These are phyloP conservation scores for Aspergillus fructus DNA, from an alignment of 2,329 filamentous ascomycete genomes.

Conservation along the genomic window DNA sequence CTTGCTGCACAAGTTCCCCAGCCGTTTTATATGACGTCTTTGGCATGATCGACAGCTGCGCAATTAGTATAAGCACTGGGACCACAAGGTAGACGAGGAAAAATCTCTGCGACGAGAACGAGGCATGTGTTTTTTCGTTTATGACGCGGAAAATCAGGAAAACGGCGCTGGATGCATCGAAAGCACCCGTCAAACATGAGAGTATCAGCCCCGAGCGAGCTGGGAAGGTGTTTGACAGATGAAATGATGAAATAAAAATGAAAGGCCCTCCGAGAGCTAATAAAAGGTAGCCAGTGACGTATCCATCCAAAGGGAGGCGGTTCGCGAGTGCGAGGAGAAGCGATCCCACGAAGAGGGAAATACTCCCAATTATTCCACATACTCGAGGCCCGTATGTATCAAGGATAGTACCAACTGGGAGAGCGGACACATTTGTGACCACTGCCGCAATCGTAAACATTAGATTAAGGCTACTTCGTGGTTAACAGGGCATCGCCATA, in stretches of 20 bases:
- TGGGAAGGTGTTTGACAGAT: conserved; percentile 81
- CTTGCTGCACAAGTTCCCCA: conserved; percentile 75
- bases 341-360: conserved; percentile 69
- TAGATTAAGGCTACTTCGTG: conserved; percentile 64
- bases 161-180: conserved; percentile 77
- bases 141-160: conserved; percentile 73
- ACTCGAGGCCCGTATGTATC: conserved; percentile 78
- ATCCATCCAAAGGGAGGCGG: conserved; percentile 69
- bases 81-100: conserved; percentile 72
- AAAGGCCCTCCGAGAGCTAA: conserved; percentile 78
- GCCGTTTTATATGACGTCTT: conserved; percentile 78
- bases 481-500: not conserved
- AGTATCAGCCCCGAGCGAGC: conserved; percentile 74
- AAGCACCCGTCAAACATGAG: conserved; percentile 75
- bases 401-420: conserved; percentile 81
- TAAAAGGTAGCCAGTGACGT: conserved; percentile 71
- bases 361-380: conserved; percentile 68
- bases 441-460: conserved; percentile 93
- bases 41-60: conserved; percentile 72
- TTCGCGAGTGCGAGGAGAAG: conserved; percentile 69
- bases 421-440: conserved; percentile 79
- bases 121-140: conserved; percentile 59
- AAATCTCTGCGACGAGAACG: conserved; percentile 65
- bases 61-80: conserved; percentile 63
- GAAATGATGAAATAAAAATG: conserved; percentile 79